Base-by-base conservation (phyloP, 345 rosid genomes). In the Eucalyptus melliodora region DNA sequence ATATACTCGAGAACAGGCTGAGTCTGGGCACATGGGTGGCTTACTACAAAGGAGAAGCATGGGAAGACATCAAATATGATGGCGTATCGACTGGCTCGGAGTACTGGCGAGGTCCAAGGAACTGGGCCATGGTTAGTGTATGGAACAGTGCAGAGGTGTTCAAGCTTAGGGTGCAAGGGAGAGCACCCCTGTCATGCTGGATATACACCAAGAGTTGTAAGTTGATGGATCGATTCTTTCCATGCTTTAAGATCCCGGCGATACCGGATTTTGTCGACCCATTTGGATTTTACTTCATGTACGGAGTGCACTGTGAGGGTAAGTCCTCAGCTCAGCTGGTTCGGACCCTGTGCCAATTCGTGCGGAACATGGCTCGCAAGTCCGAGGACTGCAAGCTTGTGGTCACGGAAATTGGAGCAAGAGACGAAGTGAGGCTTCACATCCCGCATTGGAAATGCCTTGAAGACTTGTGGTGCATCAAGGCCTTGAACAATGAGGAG, bases 11-110 rank as follows among this genome's bases (percentile, higher is more conserved):
- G 65, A 95, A 95, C 93, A 93, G 92, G 92, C 91, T 95, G 40
- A 96, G 95, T 86, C 87, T 96, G n/a, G 99, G 99, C 44, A 97
- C 99, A n/a, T 97, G 97, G 97, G 91, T 94, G 89, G 97, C 97
- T 62, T 94, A 92, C 88, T 94, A 92, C 13, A 91, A 90, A 67
- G 94, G 92, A 7, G 91, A 93, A 55, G 27, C 88, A 50, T 86
- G 90, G 91, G 89, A 55, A 11, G 88, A 89, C 67, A 72, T 50
- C 56, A 87, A 50, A n/a, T 31, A 88, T 27, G 44, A 85, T 15
- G 31, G 86, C 47, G 90, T 59, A 67, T 65, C 91, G 24, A 59
- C 81, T 9, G 89, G 90, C n/a, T 89, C 30, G 27, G 85, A 77
- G 16, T 40, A 40, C 11, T 77, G 91, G 37, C 80, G 31, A 87